Evolutionary conservation across 441 rosid species (phyloP), one percentile per base, ranked within the genome.

Genomic region (Manihot esculenta): DNA sequence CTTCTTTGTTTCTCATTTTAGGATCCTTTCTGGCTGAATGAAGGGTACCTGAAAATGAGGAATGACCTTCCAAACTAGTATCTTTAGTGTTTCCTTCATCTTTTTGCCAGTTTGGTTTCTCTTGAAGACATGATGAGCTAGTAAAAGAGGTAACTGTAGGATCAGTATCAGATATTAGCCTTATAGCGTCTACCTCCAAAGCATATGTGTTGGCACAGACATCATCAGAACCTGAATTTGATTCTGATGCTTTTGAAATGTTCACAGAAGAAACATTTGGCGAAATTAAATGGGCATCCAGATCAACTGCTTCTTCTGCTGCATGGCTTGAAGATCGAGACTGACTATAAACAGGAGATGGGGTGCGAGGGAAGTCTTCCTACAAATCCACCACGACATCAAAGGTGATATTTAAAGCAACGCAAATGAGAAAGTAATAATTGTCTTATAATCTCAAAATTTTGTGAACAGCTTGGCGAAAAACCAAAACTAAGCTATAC

Each of bases 341-440:
- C 79, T 79, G 93, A 83, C 77, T 88, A 83, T 83, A 91, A 51
- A 93, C 89, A 81, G 88, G 96, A 76, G 87, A 88, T 71, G 88
- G 94, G 63, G 93, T 88, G 66, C 91, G 97, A 60, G 88, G 88
- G 69, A 87, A 85, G 71, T 86, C 88, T 78, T 82, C 87, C 90
- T 88, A 65, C 76, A 85, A 57, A 74, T 73, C 61, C 70, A 72
- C 57, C 74, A 75, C 59, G 76, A 27, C n/a, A 62, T 54, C 21
- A 20, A 21, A 26, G 61, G 30, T 18, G 66, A 49, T 27, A 49
- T 45, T n/a, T 20, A 59, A 44, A 57, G 26, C 11, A 42, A 18
- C 23, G 23, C 14, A 42, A 48, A 33, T 7, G 13, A 61, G 2
- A 61, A 59, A 70, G 45, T 6, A 38, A 35, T 8, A 47, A 50